phyloP scores from a whole-genome alignment of 2,329 filamentous ascomycete species.

The Pyrenochaeta sp. region DNA sequence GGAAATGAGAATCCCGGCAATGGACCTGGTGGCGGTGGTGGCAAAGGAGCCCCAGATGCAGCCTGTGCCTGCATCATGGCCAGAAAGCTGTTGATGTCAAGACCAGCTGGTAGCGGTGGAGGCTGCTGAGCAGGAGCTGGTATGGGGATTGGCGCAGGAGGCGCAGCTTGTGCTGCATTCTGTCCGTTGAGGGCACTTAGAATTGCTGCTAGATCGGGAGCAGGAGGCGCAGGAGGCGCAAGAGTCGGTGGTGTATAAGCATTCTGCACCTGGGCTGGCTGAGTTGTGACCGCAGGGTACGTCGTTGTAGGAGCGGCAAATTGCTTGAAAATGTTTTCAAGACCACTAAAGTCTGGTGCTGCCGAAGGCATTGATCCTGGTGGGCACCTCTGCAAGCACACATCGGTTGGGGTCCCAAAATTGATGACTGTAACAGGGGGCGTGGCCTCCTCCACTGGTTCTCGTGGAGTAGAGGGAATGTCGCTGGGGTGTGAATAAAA shows the following conservation, averaged over 20 bases:
- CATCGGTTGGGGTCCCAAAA: conserved; percentile 51
- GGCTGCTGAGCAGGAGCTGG: conserved; percentile 24
- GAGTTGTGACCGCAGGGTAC: conserved; percentile 13
- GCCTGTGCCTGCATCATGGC: conserved; percentile 31
- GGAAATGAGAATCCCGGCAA: conserved; percentile 27
- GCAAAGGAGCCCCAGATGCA: conserved; percentile 22
- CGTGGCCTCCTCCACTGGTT: conserved; percentile 48
- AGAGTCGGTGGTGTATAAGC: conserved; percentile 30
- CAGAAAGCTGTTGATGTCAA: conserved; percentile 35
- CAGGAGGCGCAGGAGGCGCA: conserved; percentile 20
- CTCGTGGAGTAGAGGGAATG: conserved; percentile 57
- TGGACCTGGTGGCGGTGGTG: conserved; percentile 34
- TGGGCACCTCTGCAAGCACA: conserved; percentile 32
- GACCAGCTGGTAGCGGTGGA: conserved; percentile 14
- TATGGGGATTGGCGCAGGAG: conserved; percentile 16
- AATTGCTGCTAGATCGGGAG: conserved; percentile 38
- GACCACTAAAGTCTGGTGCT: conserved; percentile 30
- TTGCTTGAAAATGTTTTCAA: conserved; percentile 42
- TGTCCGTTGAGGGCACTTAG: conserved; percentile 39
- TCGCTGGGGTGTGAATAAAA: conserved; percentile 56
- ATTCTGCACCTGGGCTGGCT: conserved; percentile 20
- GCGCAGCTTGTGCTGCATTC: conserved; percentile 17
- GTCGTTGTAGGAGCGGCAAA: conserved; percentile 25
- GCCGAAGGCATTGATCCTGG: conserved; percentile 20
- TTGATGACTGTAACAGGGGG: conserved; percentile 31